A percentile compares a stretch with the other conserved stretches of the same genome.
Conservation (phyloP, 2,329 filamentous ascomycete species). For the Monosporascus sp. region DNA sequence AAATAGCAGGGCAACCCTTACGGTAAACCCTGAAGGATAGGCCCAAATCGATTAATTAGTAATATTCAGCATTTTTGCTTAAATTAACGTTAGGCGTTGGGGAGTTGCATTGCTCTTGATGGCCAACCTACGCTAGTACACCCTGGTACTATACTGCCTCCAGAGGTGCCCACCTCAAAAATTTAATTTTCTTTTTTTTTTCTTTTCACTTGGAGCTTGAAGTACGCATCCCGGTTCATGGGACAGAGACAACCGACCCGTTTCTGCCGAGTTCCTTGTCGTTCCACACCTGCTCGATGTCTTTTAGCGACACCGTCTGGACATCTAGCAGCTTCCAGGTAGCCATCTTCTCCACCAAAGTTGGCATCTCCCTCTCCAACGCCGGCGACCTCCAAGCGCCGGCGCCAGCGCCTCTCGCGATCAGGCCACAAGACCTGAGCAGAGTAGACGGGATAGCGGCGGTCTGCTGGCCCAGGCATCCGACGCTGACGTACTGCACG, state of each 20-base stretch:
- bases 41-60: too few species aligned
- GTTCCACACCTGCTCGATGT: conserved; percentile 28
- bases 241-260: conserved; percentile 22
- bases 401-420: conserved; percentile 39
- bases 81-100: too few species aligned
- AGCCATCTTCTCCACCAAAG: conserved; percentile 25
- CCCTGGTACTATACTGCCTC: too few species aligned
- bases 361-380: conserved; percentile 23
- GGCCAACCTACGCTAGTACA: too few species aligned
- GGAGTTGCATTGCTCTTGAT: too few species aligned
- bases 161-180: too few species aligned
- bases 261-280: conserved; percentile 17
- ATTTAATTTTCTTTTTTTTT: too few species aligned
- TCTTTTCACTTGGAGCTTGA: too few species aligned
- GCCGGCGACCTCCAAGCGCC: conserved; percentile 35
- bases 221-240: conserved; percentile 5
- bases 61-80: too few species aligned
- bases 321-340: conserved; percentile 22
- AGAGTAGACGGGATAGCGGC: conserved; percentile 35
- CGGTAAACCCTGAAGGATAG: too few species aligned
- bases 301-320: conserved; percentile 20
- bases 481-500: conserved; percentile 47
- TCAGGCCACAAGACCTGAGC: conserved; percentile 29
- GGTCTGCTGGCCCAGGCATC: conserved; percentile 33
- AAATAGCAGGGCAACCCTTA: too few species aligned